Evolutionary conservation across 257 asterid genomes (phyloP).

Genomic region (Nicotiana otophora): DNA sequence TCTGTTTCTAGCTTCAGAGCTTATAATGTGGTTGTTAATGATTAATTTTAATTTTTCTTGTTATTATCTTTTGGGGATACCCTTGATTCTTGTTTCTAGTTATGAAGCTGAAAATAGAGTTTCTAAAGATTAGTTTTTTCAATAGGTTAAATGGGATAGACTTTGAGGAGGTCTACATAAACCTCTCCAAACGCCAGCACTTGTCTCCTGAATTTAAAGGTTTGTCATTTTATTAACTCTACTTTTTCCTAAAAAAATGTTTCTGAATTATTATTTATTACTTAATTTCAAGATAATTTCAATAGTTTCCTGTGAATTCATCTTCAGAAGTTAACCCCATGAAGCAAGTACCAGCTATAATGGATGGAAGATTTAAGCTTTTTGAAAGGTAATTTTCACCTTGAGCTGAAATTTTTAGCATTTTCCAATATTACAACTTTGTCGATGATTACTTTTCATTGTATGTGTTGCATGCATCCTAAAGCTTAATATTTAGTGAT

Average conservation of each 20-base stretch:
- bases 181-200: conserved; percentile 53
- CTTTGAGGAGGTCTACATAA: conserved; percentile 67
- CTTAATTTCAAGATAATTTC: background rate
- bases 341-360: conserved; percentile 80
- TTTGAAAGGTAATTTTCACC: conserved; percentile 55
- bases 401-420: background rate
- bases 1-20: background rate
- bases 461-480: background rate
- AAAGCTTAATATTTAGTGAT: background rate
- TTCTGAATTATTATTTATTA: background rate
- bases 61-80: too few species aligned
- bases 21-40: background rate
- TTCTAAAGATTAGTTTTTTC: background rate
- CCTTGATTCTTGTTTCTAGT: background rate
- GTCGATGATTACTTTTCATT: background rate
- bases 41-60: background rate
- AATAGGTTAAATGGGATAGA: conserved; percentile 69
- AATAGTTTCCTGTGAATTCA: background rate
- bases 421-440: background rate
- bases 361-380: conserved; percentile 84
- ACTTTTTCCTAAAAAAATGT: background rate
- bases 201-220: conserved; percentile 67
- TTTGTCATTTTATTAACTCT: background rate
- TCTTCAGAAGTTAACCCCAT: conserved; percentile 64
- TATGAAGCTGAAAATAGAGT: background rate